These are phyloP conservation scores for Juglanconis sp. DNA, from an alignment of 2,329 filamentous ascomycete genomes.

Conservation along the genomic window DNA sequence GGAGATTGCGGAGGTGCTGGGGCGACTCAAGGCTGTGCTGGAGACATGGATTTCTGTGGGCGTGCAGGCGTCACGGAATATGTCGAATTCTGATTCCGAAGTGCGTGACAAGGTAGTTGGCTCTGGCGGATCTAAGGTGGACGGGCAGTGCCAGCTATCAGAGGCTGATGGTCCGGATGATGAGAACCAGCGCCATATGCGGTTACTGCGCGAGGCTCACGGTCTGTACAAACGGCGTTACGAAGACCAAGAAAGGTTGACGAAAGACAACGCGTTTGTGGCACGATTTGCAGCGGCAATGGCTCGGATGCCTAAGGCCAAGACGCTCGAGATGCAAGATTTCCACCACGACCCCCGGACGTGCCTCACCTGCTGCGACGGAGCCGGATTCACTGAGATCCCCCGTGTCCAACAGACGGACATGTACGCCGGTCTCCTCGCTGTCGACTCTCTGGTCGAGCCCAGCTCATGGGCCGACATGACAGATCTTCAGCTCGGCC, in stretches of 20 bases:
- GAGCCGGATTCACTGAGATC: background rate
- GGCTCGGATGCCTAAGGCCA: conserved; percentile 10
- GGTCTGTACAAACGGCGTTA: conserved; percentile 6
- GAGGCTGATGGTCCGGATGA: background rate
- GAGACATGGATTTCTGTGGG: conserved; percentile 4
- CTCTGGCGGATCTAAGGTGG: background rate
- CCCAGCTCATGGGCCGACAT: conserved; percentile 14
- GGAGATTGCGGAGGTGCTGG: background rate
- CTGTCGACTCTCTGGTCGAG: conserved; percentile 6
- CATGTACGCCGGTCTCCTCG: conserved; percentile 4
- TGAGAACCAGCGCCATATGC: background rate
- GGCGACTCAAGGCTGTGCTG: conserved; percentile 1
- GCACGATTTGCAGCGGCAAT: conserved; percentile 6
- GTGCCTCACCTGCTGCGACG: too few species aligned
- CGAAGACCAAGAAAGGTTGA: conserved; percentile 6
- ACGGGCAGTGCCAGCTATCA: background rate
- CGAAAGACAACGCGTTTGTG: background rate
- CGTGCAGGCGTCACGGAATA: background rate
- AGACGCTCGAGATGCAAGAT: conserved; percentile 7
- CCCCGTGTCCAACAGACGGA: background rate
- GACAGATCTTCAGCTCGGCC: background rate
- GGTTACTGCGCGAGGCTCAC: conserved; percentile 2
- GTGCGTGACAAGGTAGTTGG: too few species aligned
- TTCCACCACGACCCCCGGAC: background rate
- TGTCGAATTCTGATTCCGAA: too few species aligned